A percentile compares a stretch with the other conserved stretches of the same genome.
phyloP scores from a whole-genome alignment of 2,329 filamentous ascomycete species.

The Exophiala xenobiotica region DNA sequence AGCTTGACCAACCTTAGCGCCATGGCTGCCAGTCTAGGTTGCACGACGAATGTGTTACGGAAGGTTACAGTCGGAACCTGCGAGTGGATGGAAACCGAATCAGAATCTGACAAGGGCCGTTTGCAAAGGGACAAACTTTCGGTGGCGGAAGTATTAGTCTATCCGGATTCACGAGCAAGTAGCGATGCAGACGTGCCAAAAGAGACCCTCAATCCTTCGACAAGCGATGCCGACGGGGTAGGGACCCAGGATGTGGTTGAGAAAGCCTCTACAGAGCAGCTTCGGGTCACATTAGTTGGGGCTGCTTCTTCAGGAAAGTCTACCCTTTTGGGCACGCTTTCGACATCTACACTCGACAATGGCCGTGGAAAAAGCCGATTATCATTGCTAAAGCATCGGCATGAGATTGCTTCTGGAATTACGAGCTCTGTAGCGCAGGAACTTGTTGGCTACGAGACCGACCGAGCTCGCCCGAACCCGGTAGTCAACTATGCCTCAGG shows the following conservation, averaged over 20 bases:
- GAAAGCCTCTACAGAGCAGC: conserved; percentile 64
- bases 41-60: conserved; percentile 75
- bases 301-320: conserved; percentile 92
- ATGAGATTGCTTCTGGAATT: conserved; percentile 86
- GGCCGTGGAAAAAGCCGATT: conserved; percentile 86
- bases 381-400: conserved; percentile 84
- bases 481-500: conserved; percentile 74
- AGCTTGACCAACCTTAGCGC: conserved; percentile 79
- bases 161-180: conserved; percentile 55
- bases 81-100: conserved; percentile 49
- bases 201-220: conserved; percentile 1
- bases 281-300: conserved; percentile 83
- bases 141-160: conserved; percentile 89
- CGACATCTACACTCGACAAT: conserved; percentile 85
- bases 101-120: conserved; percentile 22
- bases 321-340: conserved; percentile 81
- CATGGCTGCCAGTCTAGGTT: conserved; percentile 92
- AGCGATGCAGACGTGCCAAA: conserved; percentile 5
- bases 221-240: background rate
- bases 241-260: conserved; percentile 28
- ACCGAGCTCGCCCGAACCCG: conserved; percentile 12
- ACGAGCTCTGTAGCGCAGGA: conserved; percentile 96
- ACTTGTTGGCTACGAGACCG: conserved; percentile 72
- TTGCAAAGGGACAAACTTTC: conserved; percentile 61
- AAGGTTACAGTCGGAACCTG: conserved; percentile 83